Percentiles rank a stretch among this genome's conserved stretches.
Evolutionary conservation across 2,329 filamentous ascomycete genomes (phyloP).

Genomic region (Pseudocercospora crystallina): DNA sequence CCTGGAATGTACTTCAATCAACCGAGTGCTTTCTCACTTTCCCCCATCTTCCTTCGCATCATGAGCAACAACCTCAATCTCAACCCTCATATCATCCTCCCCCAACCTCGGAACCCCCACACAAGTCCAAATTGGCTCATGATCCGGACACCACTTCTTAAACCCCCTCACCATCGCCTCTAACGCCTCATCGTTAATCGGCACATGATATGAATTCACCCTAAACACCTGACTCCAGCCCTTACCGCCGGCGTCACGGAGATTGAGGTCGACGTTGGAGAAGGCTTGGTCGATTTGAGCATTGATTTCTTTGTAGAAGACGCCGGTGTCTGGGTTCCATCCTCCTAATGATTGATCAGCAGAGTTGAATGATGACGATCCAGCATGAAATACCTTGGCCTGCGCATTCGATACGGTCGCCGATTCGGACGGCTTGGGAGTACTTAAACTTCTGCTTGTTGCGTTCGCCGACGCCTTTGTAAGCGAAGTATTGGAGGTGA

Average conservation of each 20-base stretch:
- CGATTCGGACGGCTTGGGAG: slow-evolving; percentile 38
- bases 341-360: slow-evolving; percentile 29
- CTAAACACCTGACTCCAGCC: slow-evolving; percentile 56
- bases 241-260: slow-evolving; percentile 56
- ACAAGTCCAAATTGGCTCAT: slow-evolving; percentile 56
- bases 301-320: slow-evolving; percentile 27
- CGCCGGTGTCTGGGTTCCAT: slow-evolving; percentile 33
- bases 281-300: slow-evolving; percentile 49
- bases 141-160: slow-evolving; percentile 52
- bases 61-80: slow-evolving; percentile 54
- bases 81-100: slow-evolving; percentile 54
- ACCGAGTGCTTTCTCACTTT: too few relatives aligned
- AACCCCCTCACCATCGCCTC: slow-evolving; percentile 50
- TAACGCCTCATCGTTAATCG: slow-evolving; percentile 26
- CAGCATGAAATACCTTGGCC: slow-evolving; percentile 35
- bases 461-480: slow-evolving; percentile 40
- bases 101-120: slow-evolving; percentile 53
- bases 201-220: slow-evolving; percentile 33
- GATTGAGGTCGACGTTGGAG: slow-evolving; percentile 53
- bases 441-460: slow-evolving; percentile 36
- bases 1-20: too few relatives aligned
- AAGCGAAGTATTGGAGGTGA: slow-evolving; percentile 41
- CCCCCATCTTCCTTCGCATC: too few relatives aligned
- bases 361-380: neutral
- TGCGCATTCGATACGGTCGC: slow-evolving; percentile 36